Percentiles rank a stretch among this genome's conserved stretches.
These are phyloP conservation scores for Hypoxylon sp. DNA, from an alignment of 2,329 filamentous ascomycete genomes.

Conservation along the genomic window DNA sequence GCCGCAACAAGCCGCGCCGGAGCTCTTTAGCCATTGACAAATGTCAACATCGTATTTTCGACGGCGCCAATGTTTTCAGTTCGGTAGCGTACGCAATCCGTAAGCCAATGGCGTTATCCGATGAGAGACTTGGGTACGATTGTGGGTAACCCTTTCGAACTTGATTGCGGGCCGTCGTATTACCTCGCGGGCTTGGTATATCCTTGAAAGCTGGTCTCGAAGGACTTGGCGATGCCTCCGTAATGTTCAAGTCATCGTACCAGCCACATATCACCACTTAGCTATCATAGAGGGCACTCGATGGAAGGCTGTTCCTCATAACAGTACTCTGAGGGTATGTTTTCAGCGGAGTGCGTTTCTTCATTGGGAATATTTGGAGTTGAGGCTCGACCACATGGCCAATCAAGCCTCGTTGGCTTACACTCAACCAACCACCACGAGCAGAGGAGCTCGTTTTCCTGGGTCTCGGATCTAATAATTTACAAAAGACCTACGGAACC, in stretches of 20 bases:
- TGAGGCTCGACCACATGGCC: conserved; percentile 23
- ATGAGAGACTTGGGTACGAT: background rate
- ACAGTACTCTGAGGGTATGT: conserved; percentile 18
- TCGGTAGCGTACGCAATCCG: background rate
- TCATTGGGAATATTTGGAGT: conserved; percentile 12
- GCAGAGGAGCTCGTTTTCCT: conserved; percentile 21
- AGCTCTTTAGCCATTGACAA: background rate
- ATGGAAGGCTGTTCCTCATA: conserved; percentile 12
- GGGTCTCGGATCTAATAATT: conserved; percentile 32
- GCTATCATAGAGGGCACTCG: conserved; percentile 4
- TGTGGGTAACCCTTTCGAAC: background rate
- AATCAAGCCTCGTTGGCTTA: conserved; percentile 22
- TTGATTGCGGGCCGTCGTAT: background rate
- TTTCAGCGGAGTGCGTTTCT: conserved; percentile 12
- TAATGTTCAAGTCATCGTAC: conserved; percentile 8
- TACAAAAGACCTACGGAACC: conserved; percentile 22
- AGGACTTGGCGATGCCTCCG: background rate
- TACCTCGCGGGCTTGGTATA: background rate
- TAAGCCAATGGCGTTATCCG: background rate
- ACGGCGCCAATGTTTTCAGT: background rate
- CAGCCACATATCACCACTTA: background rate
- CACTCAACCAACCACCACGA: conserved; percentile 19
- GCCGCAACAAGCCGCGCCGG: background rate
- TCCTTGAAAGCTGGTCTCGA: conserved; percentile 1
- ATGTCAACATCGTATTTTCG: conserved; percentile 8